Conservation (phyloP, 495 filamentous ascomycete genomes). For the Daldinia concentrica region DNA sequence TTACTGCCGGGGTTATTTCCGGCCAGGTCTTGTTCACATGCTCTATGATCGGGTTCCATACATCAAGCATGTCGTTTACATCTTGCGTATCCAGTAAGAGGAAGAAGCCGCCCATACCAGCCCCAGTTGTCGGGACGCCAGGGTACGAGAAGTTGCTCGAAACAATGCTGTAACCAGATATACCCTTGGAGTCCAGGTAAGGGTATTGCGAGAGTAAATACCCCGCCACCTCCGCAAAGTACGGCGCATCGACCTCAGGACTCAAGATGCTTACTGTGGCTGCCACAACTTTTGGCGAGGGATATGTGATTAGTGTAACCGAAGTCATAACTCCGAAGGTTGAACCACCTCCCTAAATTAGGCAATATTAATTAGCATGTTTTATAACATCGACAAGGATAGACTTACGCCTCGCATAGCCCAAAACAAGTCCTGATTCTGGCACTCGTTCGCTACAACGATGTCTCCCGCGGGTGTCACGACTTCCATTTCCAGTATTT, state of each 20-base stretch:
- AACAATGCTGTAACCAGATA: slow-evolving; percentile 54
- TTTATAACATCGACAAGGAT: background rate
- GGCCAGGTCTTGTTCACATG: slow-evolving; percentile 59
- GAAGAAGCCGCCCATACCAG: slow-evolving; percentile 44
- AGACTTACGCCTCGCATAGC: slow-evolving; percentile 67
- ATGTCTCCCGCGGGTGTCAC: slow-evolving; percentile 65
- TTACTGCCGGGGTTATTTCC: slow-evolving; percentile 46
- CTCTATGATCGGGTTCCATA: slow-evolving; percentile 53
- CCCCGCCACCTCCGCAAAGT: slow-evolving; percentile 46
- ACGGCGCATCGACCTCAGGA: slow-evolving; percentile 8
- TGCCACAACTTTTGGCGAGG: slow-evolving; percentile 43
- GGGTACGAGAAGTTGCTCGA: slow-evolving; percentile 41
- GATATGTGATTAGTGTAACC: slow-evolving; percentile 58
- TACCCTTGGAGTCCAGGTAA: slow-evolving; percentile 46
- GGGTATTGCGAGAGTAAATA: slow-evolving; percentile 53
- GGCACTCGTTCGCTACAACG: slow-evolving; percentile 62
- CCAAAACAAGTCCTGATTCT: slow-evolving; percentile 72
- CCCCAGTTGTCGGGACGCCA: slow-evolving; percentile 39
- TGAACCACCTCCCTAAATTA: slow-evolving; percentile 64
- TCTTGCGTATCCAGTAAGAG: slow-evolving; percentile 42
- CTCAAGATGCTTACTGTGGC: slow-evolving; percentile 36
- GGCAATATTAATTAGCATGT: background rate
- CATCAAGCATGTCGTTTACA: slow-evolving; percentile 51
- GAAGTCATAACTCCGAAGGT: slow-evolving; percentile 71
- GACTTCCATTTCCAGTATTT: slow-evolving; percentile 69